Conservation (phyloP, 805 yeast genomes). For the Metschnikowia cerradonensis region DNA sequence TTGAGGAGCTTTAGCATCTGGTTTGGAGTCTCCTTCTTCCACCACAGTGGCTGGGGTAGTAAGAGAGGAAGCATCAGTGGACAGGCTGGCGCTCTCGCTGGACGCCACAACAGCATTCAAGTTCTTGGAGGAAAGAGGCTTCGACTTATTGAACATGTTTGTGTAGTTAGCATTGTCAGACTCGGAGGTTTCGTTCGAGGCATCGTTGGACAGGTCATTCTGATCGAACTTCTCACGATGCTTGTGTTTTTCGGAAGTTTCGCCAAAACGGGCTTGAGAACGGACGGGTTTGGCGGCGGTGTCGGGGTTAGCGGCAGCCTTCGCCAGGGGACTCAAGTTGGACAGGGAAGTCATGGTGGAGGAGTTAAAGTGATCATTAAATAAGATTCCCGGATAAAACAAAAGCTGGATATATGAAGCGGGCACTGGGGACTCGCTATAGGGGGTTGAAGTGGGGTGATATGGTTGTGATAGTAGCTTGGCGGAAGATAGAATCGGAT, state of each 20-base stretch:
- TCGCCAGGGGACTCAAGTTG: not conserved
- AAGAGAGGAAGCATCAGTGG: not conserved
- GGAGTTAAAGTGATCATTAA: constrained; percentile 1
- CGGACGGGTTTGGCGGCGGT: not conserved
- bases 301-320: not conserved
- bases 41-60: constrained; percentile 9
- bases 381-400: not conserved
- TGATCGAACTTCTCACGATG: constrained; percentile 11
- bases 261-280: not conserved
- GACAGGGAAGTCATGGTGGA: constrained; percentile 1
- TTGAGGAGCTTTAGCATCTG: constrained; percentile 1
- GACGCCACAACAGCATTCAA: not conserved
- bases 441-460: not conserved
- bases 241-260: not conserved
- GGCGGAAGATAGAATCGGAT: not conserved
- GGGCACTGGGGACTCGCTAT: not conserved
- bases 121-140: constrained; percentile 8
- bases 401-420: not conserved
- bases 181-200: constrained; percentile 19
- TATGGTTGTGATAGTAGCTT: not conserved
- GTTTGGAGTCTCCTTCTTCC: constrained; percentile 5
- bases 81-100: not conserved
- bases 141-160: not conserved
- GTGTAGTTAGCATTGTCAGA: constrained; percentile 9
- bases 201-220: constrained; percentile 18